Base-by-base conservation (phyloP, 1,284 basidiomycete species). In the Fistulinella cinereoalba region DNA sequence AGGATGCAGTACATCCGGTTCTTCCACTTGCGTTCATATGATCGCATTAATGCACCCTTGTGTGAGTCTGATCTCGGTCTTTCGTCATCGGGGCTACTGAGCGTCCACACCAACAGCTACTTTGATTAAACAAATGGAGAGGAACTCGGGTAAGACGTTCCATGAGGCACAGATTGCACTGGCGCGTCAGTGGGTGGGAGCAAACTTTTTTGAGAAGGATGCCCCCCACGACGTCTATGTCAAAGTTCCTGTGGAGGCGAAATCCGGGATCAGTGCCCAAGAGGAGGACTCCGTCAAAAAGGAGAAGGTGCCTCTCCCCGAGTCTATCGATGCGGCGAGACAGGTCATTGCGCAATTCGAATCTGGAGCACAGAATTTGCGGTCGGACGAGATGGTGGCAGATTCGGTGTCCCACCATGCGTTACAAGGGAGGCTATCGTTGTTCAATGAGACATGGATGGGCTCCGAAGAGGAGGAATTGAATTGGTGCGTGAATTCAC, bases 21-120 rank as follows among this genome's bases (percentile, higher is more conserved):
- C 76, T 97, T 89, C 70, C 92, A 97, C 67, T 74, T 97, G 27
- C 79, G 94, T 33, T 75, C 85, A 2, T 97, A 95, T 65, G 95
- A 97, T 64, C 78, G 94, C 24, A 92, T 97, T 67, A 95, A 95
- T 62, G 84, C 85, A 1, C 92, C 90, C 4, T 67, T 73, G 49
- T 65, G 83, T 82, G 43, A 48, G 74, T 63, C 53, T 27, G 16
- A 4, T 19, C 22, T 18, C 11, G 12, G 24, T 8, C 31, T 25
- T 41, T 13, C n/a, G 19, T n/a, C 7, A 6, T 27, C 5, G 31
- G 31, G 13, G 10, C 15, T 16, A n/a, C n/a, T n/a, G n/a, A n/a
- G n/a, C n/a, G n/a, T 32, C 29, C 13, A 6, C 33, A 6, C 1
- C 41, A 40, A 36, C n/a, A 81, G 77, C 62, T 5, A 74, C 76